Evolutionary conservation across 2,329 filamentous ascomycete species (phyloP), one percentile per base, ranked within the genome.

Genomic region (Apiospora pterosperma): DNA sequence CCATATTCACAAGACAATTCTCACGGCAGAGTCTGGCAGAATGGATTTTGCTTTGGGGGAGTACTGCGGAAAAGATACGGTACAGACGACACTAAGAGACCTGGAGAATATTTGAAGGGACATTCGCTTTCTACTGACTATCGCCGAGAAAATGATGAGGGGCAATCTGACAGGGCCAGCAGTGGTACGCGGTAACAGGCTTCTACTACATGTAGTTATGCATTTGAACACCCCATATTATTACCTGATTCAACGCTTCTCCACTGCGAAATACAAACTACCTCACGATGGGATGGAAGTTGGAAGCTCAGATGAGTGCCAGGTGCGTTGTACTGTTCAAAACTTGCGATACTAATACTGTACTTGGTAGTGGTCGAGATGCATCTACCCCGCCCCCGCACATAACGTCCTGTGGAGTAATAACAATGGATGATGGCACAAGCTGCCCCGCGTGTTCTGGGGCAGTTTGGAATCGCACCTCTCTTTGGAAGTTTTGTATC

Each of bases 1-100:
- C 67, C 71, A 72, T 72, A 31, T 28, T 63, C 19, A 31, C 52
- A 3, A 31, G 36, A 31, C 16, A 16, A 10, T 31, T 52, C 7
- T 25, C 2, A 16, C 44, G 61, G 23, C 19, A 44, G 19, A 42
- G 11, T 23, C 38, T 28, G 8, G 6, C 36, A 60, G 21, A 28
- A 5, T 52, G 8, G 44, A 10, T 52, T 34, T 5, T 11, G 28
- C 48, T 34, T 34, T 4, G 28, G 48, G 19, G 10, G 14, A 55
- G 25, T 34, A 34, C 1, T n/a, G 48, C 11, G 28, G 4, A 34
- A 55, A 55, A 10, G 28, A 34, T 4, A 55, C 4, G 11, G 12
- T 8, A 55, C 28, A 55, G 48, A 34, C 7, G 12, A 25, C 3
- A 12, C 48, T 6, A n/a, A n/a, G 4, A 34, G 8, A 4, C 34